Conservation (phyloP, 345 rosid genomes). For the Rhizophora mangle region DNA sequence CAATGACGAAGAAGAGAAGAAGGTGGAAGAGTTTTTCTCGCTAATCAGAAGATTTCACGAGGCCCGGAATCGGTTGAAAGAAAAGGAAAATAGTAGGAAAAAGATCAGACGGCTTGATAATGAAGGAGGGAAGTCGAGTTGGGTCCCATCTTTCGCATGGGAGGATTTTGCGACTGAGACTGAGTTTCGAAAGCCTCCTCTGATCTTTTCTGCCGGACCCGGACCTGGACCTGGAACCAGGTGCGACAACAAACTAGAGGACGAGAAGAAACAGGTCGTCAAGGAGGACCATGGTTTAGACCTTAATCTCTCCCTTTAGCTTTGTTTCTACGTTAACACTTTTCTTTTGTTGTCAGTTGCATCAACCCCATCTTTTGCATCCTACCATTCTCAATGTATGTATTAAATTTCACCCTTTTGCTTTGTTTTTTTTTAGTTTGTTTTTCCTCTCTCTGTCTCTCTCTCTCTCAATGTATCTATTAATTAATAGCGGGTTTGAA, state of each 20-base stretch:
- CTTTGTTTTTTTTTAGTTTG: too few species aligned
- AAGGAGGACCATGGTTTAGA: constrained; percentile 14
- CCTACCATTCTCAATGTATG: too few species aligned
- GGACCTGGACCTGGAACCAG: background rate
- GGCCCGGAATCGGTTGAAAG: constrained; percentile 19
- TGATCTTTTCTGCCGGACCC: background rate
- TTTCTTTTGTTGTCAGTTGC: too few species aligned
- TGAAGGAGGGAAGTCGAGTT: constrained; percentile 4
- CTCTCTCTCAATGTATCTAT: too few species aligned
- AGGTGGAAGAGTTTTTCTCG: constrained; percentile 30
- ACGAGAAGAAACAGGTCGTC: background rate
- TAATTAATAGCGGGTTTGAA: too few species aligned
- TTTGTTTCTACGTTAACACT: background rate
- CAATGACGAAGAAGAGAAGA: constrained; percentile 20
- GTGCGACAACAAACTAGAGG: background rate
- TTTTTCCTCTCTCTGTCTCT: too few species aligned
- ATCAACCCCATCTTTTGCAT: too few species aligned
- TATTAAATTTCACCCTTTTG: too few species aligned
- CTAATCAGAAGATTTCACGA: constrained; percentile 26
- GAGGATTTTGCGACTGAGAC: constrained; percentile 15
- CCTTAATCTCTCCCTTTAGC: constrained; percentile 31
- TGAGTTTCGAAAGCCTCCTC: background rate
- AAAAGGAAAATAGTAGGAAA: constrained; percentile 1
- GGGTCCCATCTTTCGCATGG: constrained; percentile 35
- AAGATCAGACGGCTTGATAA: constrained; percentile 3